A percentile compares a stretch with the other conserved stretches of the same genome.
Conservation (phyloP, 1,284 basidiomycete genomes). For the Moesziomyces parantarcticus region DNA sequence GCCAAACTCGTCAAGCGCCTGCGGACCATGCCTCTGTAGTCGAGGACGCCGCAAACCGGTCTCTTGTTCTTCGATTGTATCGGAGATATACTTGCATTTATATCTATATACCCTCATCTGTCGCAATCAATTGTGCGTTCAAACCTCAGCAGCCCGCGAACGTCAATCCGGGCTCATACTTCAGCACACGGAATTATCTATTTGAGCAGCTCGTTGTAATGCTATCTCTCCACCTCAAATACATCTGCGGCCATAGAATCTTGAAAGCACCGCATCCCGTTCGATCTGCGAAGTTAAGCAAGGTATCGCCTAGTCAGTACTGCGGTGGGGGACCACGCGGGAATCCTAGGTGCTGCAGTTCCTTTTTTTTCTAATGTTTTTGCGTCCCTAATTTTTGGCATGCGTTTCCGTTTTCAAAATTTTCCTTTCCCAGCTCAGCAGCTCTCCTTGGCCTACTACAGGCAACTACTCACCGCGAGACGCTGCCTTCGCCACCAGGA, state of each 20-base stretch:
- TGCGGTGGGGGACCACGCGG: conserved; percentile 84
- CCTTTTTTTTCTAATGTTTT: conserved; percentile 67
- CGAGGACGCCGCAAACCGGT: not conserved
- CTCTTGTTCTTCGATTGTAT: not conserved
- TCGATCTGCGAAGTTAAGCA: conserved; percentile 83
- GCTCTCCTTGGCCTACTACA: too few relatives aligned
- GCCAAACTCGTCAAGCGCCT: conserved; percentile 45
- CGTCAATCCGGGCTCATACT: too few relatives aligned
- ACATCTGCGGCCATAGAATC: conserved; percentile 80
- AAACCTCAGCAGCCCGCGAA: too few relatives aligned
- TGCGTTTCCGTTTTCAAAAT: too few relatives aligned
- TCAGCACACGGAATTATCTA: too few relatives aligned
- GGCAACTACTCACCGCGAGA: too few relatives aligned
- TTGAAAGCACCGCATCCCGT: conserved; percentile 83
- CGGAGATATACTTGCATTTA: not conserved
- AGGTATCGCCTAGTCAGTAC: conserved; percentile 83
- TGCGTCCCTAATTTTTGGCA: too few relatives aligned
- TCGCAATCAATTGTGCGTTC: too few relatives aligned
- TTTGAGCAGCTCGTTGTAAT: too few relatives aligned
- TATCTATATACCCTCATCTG: not conserved
- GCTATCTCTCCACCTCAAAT: too few relatives aligned
- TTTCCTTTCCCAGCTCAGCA: too few relatives aligned
- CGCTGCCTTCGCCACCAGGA: too few relatives aligned
- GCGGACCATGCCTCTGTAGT: conserved; percentile 33
- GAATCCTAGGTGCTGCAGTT: conserved; percentile 84